Percentiles rank a stretch among this genome's conserved stretches.
Evolutionary conservation across 192 early-diverging fungal species (phyloP).

Genomic region (Coemansia furcata): DNA sequence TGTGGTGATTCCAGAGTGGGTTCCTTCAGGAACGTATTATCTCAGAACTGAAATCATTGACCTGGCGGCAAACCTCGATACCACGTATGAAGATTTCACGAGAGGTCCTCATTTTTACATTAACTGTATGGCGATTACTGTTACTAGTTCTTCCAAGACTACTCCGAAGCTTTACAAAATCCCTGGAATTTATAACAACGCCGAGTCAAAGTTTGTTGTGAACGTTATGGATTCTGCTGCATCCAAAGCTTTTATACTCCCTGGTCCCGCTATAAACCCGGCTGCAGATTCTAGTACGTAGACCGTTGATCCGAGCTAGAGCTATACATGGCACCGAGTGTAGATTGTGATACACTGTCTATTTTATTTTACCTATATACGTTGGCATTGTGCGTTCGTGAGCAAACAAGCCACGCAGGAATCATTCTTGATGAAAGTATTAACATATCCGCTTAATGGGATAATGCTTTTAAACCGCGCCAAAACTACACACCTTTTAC

Average conservation of each 20-base stretch:
- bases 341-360: not conserved
- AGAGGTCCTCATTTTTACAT: not conserved
- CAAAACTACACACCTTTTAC: not conserved
- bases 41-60: conserved; percentile 5
- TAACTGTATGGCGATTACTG: not conserved
- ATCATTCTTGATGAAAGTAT: not conserved
- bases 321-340: not conserved
- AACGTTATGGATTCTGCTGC: not conserved
- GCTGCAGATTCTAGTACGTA: not conserved
- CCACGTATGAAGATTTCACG: not conserved
- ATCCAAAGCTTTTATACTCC: not conserved
- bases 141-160: not conserved
- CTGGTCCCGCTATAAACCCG: not conserved
- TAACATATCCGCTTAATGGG: not conserved
- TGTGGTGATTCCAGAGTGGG: not conserved
- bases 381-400: too few species aligned
- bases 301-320: not conserved
- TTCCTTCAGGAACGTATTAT: not conserved
- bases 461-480: too few species aligned
- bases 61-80: not conserved
- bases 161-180: not conserved
- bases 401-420: too few species aligned
- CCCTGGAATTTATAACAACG: not conserved
- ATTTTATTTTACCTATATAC: too few species aligned
- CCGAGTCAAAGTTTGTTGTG: not conserved